Percentiles rank a stretch among this genome's conserved stretches.
Conservation (phyloP, 768 basidiomycete species). For the Russula sp. region DNA sequence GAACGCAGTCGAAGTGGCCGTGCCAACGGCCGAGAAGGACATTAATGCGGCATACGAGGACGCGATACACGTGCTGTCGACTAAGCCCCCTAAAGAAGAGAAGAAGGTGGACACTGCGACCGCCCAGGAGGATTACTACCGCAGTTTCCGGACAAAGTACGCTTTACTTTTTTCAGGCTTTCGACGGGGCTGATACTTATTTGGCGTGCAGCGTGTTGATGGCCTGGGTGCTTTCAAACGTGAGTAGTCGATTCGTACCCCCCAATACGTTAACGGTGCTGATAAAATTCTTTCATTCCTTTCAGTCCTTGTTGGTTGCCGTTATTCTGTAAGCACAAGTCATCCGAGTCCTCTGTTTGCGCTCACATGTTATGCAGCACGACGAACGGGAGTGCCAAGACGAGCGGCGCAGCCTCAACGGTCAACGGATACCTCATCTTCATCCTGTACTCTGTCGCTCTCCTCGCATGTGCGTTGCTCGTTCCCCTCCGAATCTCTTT, state of each 20-base stretch:
- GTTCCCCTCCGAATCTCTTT: not conserved
- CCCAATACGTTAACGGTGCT: slow-evolving; percentile 6
- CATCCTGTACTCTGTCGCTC: slow-evolving; percentile 80
- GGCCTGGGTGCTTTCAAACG: slow-evolving; percentile 86
- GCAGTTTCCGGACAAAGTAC: slow-evolving; percentile 83
- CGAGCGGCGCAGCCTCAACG: slow-evolving; percentile 41
- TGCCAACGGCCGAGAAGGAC: slow-evolving; percentile 85
- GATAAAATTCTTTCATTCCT: not conserved
- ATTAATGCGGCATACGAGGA: slow-evolving; percentile 88
- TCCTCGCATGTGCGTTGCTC: slow-evolving; percentile 68
- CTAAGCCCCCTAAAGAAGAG: slow-evolving; percentile 72
- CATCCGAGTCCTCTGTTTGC: not conserved
- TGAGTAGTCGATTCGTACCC: slow-evolving; percentile 34
- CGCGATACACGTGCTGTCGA: slow-evolving; percentile 73
- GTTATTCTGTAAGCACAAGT: slow-evolving; percentile 54
- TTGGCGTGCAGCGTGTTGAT: slow-evolving; percentile 53
- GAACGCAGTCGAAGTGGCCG: slow-evolving; percentile 79
- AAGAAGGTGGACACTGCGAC: slow-evolving; percentile 54
- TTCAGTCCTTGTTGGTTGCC: slow-evolving; percentile 64
- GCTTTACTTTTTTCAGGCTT: slow-evolving; percentile 23
- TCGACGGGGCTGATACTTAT: slow-evolving; percentile 22
- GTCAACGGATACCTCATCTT: slow-evolving; percentile 89
- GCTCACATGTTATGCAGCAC: slow-evolving; percentile 29
- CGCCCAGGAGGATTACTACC: slow-evolving; percentile 80
- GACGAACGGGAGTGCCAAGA: slow-evolving; percentile 46